These are phyloP conservation scores for Kwoniella heveanensis DNA, from an alignment of 768 basidiomycete genomes.

Conservation along the genomic window DNA sequence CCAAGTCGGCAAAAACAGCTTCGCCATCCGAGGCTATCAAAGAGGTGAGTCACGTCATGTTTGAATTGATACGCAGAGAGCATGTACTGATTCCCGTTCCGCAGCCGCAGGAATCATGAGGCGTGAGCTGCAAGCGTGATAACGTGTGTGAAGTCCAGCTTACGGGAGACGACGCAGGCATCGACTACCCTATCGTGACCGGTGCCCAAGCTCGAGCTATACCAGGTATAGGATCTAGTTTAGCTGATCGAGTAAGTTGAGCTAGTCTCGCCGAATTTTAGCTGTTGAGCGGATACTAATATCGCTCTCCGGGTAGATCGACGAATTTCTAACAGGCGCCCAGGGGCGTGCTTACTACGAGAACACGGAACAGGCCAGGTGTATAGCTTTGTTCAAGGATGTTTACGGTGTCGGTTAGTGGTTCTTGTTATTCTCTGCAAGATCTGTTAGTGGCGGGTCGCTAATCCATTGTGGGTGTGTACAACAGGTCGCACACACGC, in stretches of 20 bases:
- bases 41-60: slow-evolving; percentile 20
- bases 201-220: slow-evolving; percentile 37
- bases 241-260: slow-evolving; percentile 43
- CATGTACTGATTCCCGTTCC: not conserved
- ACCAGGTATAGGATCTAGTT: slow-evolving; percentile 44
- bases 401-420: slow-evolving; percentile 82
- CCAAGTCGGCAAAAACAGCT: slow-evolving; percentile 36
- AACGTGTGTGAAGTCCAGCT: too few relatives aligned
- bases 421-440: too few relatives aligned
- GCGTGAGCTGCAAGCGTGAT: slow-evolving; percentile 27
- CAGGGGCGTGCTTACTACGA: slow-evolving; percentile 45
- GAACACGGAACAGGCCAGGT: slow-evolving; percentile 38
- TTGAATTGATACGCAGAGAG: too few relatives aligned
- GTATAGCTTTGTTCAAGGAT: slow-evolving; percentile 64
- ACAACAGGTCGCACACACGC: slow-evolving; percentile 65
- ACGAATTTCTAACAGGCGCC: slow-evolving; percentile 42
- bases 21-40: slow-evolving; percentile 40
- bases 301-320: slow-evolving; percentile 34
- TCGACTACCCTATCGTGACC: slow-evolving; percentile 39
- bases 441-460: too few relatives aligned
- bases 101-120: slow-evolving; percentile 37
- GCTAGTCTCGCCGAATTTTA: not conserved
- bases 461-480: too few relatives aligned
- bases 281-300: too few relatives aligned
- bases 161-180: slow-evolving; percentile 19